phyloP scores from a whole-genome alignment of 2,329 filamentous ascomycete species.

The Pyricularia grisea region DNA sequence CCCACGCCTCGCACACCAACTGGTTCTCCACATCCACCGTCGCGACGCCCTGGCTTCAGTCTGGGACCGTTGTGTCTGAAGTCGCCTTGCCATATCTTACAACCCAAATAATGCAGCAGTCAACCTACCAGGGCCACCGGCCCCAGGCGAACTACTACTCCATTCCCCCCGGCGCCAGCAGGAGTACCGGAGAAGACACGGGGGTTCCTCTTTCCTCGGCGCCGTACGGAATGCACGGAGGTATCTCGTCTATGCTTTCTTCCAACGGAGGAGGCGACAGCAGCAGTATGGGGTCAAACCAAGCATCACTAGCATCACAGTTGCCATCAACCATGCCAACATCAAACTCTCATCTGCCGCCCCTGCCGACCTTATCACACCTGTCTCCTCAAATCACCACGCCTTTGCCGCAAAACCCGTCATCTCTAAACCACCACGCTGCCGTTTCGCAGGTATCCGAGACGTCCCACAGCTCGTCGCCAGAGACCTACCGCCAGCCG shows the following conservation, averaged over 20 bases:
- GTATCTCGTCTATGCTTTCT: not conserved
- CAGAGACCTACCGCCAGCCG: not conserved
- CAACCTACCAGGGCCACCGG: conserved; percentile 1
- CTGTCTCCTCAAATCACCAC: not conserved
- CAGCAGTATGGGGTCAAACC: not conserved
- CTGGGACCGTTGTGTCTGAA: conserved; percentile 1
- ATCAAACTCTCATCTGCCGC: not conserved
- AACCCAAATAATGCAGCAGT: not conserved
- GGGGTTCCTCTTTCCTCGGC: not conserved
- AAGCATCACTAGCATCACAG: not conserved
- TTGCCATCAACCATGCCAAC: not conserved
- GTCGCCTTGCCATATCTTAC: not conserved
- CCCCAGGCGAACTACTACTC: not conserved
- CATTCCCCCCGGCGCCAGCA: not conserved
- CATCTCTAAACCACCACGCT: not conserved
- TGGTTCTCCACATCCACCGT: conserved; percentile 1
- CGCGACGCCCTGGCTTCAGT: not conserved
- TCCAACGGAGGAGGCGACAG: not conserved
- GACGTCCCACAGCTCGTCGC: not conserved
- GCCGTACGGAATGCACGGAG: not conserved
- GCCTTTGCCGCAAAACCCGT: not conserved
- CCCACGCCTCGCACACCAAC: not conserved
- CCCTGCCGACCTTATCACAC: not conserved
- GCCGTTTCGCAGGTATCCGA: not conserved
- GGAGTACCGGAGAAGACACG: not conserved